Percentiles rank a stretch among this genome's conserved stretches.
Evolutionary conservation across 441 rosid species (phyloP).

Genomic region (Aquilaria agallochum): DNA sequence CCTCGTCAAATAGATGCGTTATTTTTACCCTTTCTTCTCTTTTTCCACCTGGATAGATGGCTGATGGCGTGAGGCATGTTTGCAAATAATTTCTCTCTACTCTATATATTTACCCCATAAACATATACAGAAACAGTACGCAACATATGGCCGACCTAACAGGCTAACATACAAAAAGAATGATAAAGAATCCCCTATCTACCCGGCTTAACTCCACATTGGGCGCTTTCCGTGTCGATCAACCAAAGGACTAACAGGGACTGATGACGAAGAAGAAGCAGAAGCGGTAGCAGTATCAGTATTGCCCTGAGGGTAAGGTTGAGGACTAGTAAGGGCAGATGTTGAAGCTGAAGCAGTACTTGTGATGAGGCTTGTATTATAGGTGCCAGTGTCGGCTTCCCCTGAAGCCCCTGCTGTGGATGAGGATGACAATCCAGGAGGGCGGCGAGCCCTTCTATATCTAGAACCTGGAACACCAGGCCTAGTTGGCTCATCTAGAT

Average conservation of each 20-base stretch:
- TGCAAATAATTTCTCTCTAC: background rate
- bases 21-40: too few species aligned
- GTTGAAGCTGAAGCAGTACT: slow-evolving; percentile 33
- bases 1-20: too few species aligned
- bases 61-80: background rate
- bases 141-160: background rate
- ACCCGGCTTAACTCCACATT: slow-evolving; percentile 28
- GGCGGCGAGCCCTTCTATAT: slow-evolving; percentile 48
- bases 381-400: slow-evolving; percentile 25
- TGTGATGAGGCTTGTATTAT: slow-evolving; percentile 32
- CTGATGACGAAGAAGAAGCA: slow-evolving; percentile 34
- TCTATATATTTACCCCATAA: background rate
- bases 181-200: slow-evolving; percentile 8
- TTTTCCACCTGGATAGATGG: too few species aligned
- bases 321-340: slow-evolving; percentile 24
- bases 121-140: too few species aligned
- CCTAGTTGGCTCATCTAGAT: slow-evolving; percentile 55
- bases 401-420: slow-evolving; percentile 34
- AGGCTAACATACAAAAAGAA: slow-evolving; percentile 10
- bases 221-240: slow-evolving; percentile 69
- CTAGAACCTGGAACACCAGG: slow-evolving; percentile 74
- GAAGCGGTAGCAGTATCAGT: slow-evolving; percentile 30
- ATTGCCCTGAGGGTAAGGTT: slow-evolving; percentile 33
- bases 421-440: slow-evolving; percentile 38
- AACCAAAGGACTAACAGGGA: slow-evolving; percentile 20